Base-by-base conservation (phyloP, 2,329 filamentous ascomycete genomes). In the Aureobasidium pullulans region DNA sequence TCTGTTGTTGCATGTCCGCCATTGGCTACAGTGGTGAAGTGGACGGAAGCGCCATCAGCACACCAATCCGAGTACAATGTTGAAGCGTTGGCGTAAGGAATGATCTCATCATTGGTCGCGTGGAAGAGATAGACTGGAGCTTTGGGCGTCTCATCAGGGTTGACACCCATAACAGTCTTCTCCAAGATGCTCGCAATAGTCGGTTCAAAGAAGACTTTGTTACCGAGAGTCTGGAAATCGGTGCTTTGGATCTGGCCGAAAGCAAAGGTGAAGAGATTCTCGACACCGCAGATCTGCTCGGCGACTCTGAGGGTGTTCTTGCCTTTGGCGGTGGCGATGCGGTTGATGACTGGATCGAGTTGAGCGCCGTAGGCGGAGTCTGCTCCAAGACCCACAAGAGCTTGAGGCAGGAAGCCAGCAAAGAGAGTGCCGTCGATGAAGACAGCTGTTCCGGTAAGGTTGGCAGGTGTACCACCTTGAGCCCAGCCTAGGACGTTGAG, bases 381-480 rank as follows among this genome's bases (percentile, higher is more conserved):
- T 19, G 62, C 61, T 36, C 39, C 37, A 10, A 69, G 59, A 29
- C 68, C 68, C 10, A 58, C 63, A 29, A 70, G 28, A 4, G 65
- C 60, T 9, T 62, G 48, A 4, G 67, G 67, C 0, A 69, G 62
- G 64, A 70, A 70, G 15, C 69, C 68, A 34, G 61, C 49, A 60
- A 68, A 66, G 4, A 57, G 8, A 1, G 65, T 68, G 42, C 63
- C 61, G 42, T 68, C 67, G 46, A 69, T 61, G 59, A 63, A 68
- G 9, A 63, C 53, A 9, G 62, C 60, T 5, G 64, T 66, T 10
- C 66, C 68, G 5, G 66, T 69, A 19, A 70, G 49, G 42, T 79
- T 76, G 0, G 79, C 73, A 0, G 76, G 72, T 2, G 78, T 65
- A 13, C 70, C 71, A 28, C 71, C 71, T 2, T 69, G 50, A 1